Evolutionary conservation across 805 yeast species (phyloP), one percentile per base, ranked within the genome.

Genomic region (Metschnikowia lochheadii): DNA sequence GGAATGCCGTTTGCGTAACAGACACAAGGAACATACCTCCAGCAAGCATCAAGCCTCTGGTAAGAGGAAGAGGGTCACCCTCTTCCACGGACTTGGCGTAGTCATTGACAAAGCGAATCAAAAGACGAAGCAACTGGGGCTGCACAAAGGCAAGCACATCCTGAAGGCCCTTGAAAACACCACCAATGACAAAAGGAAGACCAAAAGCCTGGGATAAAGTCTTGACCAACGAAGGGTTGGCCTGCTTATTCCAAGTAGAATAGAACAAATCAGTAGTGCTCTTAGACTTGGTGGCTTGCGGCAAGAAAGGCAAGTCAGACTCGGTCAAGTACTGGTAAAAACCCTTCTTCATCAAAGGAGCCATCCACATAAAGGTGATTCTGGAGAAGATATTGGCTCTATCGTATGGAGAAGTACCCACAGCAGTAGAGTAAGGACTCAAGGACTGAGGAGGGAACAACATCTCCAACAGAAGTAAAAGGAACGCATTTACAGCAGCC

Each of bases 291-390:
- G 88, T 80, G 35, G 77, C 79, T 1, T 69, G 65, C 11, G 98
- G 97, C 46, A 94, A 78, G 15, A 80, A 78, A 15, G 96, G 97
- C 52, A 92, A 78, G 66, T 92, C 97, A 2, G 71, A 67, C 57
- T 79, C 77, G 66, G 54, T 66, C 59, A 83, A 72, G 59, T 61
- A 81, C 53, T 80, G 81, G 39, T 75, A 70, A 60, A 85, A 86
- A 14, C 98, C 98, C 48, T 80, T 80, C 57, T 72, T 79, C 84
- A 94, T 89, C 60, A 94, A 71, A 1, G 79, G 82, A 18, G 89
- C 83, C 96, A 94, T 89, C 98, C 99, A 94, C 26, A 83, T 71
- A 65, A 94, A 92, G 0, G 96, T 84, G 46, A 92, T 72, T 47
- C 80, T 74, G 2, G 96, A 85, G 55, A 92, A 81, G 14, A 90